Conservation (phyloP, 2,329 filamentous ascomycete species). For the Didymella segeticola region DNA sequence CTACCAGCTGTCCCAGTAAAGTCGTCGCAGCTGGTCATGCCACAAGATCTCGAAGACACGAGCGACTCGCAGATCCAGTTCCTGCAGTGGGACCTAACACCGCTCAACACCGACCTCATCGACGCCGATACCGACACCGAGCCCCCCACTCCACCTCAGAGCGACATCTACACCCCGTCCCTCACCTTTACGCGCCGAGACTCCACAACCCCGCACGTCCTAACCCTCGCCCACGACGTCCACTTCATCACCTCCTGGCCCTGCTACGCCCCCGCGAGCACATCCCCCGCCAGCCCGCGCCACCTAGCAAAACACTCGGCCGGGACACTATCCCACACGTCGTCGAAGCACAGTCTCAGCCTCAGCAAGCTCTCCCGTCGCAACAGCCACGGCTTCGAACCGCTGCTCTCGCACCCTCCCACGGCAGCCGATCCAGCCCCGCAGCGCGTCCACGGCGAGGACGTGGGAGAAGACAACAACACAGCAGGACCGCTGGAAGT, state of each 20-base stretch:
- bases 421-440: constrained; percentile 36
- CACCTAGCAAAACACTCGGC: constrained; percentile 36
- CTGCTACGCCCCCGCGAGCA: constrained; percentile 54
- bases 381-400: constrained; percentile 46
- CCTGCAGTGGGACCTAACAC: constrained; percentile 37
- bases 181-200: constrained; percentile 44
- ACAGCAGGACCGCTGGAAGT: constrained; percentile 24
- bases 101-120: constrained; percentile 29
- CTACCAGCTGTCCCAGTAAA: constrained; percentile 36
- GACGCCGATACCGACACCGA: constrained; percentile 30
- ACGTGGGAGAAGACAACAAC: constrained; percentile 11
- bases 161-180: constrained; percentile 36
- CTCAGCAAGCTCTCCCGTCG: constrained; percentile 33
- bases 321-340: constrained; percentile 36
- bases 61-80: constrained; percentile 30
- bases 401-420: constrained; percentile 44
- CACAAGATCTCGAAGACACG: constrained; percentile 38
- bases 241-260: constrained; percentile 63
- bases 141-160: constrained; percentile 23
- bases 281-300: constrained; percentile 28
- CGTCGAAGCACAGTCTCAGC: constrained; percentile 41
- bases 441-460: constrained; percentile 31
- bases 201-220: constrained; percentile 19
- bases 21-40: constrained; percentile 48
- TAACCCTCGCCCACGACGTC: constrained; percentile 58